These are phyloP conservation scores for Glebionis coronaria DNA, from an alignment of 129 eudicot genomes.

Conservation along the genomic window DNA sequence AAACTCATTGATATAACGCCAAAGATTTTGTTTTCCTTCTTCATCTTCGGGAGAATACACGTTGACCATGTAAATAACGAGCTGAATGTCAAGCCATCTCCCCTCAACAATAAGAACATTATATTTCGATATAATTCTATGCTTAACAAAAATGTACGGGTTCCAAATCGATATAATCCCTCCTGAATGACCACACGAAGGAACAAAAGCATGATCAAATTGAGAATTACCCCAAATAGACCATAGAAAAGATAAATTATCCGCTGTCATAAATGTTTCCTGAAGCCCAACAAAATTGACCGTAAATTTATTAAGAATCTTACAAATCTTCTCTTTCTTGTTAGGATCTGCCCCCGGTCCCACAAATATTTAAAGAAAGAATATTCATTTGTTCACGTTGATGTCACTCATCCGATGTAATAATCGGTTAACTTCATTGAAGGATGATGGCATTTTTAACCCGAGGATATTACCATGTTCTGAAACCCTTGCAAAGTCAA, in stretches of 20 bases:
- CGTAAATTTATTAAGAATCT: too few relatives aligned
- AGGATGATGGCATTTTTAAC: not conserved
- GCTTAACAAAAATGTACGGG: not conserved
- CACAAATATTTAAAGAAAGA: not conserved
- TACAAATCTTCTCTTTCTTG: not conserved
- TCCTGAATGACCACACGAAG: not conserved
- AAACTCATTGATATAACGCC: not conserved
- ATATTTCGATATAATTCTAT: not conserved
- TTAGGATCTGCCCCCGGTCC: conserved; percentile 3
- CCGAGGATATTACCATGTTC: not conserved
- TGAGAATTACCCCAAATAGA: not conserved
- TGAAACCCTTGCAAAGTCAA: not conserved
- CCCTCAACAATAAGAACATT: not conserved
- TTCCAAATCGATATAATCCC: not conserved
- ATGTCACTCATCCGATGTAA: not conserved
- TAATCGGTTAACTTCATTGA: not conserved
- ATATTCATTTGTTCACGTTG: not conserved
- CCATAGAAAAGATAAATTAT: not conserved
- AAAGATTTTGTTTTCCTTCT: not conserved
- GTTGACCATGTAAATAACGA: not conserved
- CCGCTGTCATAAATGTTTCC: not conserved
- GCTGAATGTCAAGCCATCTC: not conserved
- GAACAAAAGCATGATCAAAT: not conserved
- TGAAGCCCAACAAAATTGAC: not conserved
- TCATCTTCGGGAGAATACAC: not conserved